Evolutionary conservation across 2,329 filamentous ascomycete genomes (phyloP).

Genomic region (Arthrobotrys musiformis): DNA sequence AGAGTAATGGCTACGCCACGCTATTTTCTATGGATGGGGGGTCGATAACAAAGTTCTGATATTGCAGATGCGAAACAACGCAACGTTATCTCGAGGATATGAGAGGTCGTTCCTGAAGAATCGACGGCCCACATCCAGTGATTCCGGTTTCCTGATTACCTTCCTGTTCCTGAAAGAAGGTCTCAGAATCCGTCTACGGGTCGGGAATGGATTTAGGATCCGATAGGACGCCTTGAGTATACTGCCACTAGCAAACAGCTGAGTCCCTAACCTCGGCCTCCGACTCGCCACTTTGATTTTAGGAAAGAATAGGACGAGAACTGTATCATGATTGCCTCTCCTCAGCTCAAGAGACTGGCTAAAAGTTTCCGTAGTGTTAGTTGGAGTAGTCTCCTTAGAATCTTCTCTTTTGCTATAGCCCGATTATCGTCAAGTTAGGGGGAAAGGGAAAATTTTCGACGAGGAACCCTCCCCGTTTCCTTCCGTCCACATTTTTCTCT

Average conservation of each 20-base stretch:
- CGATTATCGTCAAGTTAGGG: background rate
- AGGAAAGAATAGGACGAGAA: background rate
- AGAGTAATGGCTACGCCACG: background rate
- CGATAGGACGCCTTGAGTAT: background rate
- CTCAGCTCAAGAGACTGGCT: background rate
- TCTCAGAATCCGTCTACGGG: background rate
- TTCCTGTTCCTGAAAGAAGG: constrained; percentile 8
- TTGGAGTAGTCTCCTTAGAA: background rate
- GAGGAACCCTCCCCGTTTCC: background rate
- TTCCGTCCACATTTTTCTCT: background rate
- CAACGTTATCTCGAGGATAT: background rate
- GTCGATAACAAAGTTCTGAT: constrained; percentile 5
- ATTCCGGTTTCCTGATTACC: background rate
- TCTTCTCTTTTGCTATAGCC: background rate
- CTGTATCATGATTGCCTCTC: background rate
- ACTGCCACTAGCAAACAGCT: background rate
- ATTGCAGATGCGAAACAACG: constrained; percentile 13
- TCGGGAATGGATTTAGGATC: background rate
- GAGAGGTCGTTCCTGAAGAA: background rate
- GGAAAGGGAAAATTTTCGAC: background rate
- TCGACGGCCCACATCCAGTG: background rate
- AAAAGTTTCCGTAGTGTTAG: background rate
- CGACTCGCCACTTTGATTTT: background rate
- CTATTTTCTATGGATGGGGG: constrained; percentile 1
- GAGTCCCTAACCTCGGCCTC: background rate